A percentile compares a stretch with the other conserved stretches of the same genome.
Evolutionary conservation across 148 eudicot species (phyloP).

Genomic region (Polygonum aviculare): DNA sequence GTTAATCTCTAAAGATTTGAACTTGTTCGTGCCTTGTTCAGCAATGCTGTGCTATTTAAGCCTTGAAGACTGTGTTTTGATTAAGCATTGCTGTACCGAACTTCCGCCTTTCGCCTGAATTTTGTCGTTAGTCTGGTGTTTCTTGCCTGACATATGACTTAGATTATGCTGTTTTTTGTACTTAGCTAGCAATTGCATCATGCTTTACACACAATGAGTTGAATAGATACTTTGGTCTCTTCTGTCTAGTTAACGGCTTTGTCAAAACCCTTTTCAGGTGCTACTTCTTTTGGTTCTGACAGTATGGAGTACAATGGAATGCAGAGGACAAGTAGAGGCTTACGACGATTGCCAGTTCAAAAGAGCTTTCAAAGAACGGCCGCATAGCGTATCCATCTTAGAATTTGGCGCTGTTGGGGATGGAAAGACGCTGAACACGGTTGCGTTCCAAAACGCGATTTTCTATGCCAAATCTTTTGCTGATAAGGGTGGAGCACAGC

Average conservation of each 20-base stretch:
- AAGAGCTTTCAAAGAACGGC: conserved; percentile 28
- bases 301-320: conserved; percentile 22
- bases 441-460: conserved; percentile 51
- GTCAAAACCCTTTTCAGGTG: conserved; percentile 17
- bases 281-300: conserved; percentile 31
- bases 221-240: neutral
- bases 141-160: neutral
- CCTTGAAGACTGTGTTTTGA: no score
- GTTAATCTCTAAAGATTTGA: neutral
- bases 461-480: conserved; percentile 56
- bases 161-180: neutral
- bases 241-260: neutral
- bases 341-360: conserved; percentile 31
- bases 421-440: conserved; percentile 49
- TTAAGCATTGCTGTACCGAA: neutral
- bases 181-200: neutral
- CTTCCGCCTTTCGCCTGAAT: neutral
- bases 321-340: conserved; percentile 14
- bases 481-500: conserved; percentile 55
- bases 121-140: neutral
- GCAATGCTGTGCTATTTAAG: neutral
- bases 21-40: neutral
- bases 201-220: neutral
- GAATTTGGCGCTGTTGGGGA: conserved; percentile 64
- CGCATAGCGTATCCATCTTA: conserved; percentile 50